Conservation (phyloP, 176 grass and related monocot genomes). For the Miscanthus lutarioriparius region DNA sequence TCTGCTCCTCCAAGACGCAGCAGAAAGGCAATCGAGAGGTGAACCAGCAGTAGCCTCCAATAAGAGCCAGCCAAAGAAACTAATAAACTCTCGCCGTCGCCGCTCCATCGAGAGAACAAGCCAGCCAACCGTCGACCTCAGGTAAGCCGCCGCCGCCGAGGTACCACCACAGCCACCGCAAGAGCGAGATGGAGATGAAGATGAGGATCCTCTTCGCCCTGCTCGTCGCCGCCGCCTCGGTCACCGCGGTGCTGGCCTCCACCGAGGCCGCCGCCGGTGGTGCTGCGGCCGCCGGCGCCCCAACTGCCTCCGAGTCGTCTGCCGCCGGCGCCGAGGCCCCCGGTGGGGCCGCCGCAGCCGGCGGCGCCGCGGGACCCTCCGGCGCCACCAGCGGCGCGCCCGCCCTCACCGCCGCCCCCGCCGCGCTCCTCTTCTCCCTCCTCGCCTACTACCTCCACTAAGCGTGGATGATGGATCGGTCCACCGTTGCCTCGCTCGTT, state of each 20-base stretch:
- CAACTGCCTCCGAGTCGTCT: background rate
- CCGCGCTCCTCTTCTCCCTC: constrained; percentile 37
- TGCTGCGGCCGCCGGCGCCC: background rate
- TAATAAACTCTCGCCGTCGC: constrained; percentile 34
- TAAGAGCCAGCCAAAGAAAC: background rate
- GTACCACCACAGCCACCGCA: background rate
- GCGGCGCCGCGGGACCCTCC: background rate
- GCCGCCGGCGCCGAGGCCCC: background rate
- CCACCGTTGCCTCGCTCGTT: background rate
- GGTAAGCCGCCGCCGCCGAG: background rate
- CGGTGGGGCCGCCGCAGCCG: background rate
- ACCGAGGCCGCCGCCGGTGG: background rate
- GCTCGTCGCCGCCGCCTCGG: background rate
- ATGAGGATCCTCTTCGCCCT: constrained; percentile 30
- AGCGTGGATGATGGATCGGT: background rate
- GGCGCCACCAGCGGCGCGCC: background rate
- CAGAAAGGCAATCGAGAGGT: constrained; percentile 17
- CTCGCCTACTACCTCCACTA: constrained; percentile 54
- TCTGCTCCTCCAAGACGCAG: background rate
- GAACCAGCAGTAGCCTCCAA: background rate
- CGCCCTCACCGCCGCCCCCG: background rate
- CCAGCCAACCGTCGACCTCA: background rate
- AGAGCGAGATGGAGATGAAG: constrained; percentile 46
- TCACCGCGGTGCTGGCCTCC: constrained; percentile 27
- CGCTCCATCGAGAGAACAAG: background rate